Conservation (phyloP, 306 rosid genomes). For the Ziziphus jujuba region DNA sequence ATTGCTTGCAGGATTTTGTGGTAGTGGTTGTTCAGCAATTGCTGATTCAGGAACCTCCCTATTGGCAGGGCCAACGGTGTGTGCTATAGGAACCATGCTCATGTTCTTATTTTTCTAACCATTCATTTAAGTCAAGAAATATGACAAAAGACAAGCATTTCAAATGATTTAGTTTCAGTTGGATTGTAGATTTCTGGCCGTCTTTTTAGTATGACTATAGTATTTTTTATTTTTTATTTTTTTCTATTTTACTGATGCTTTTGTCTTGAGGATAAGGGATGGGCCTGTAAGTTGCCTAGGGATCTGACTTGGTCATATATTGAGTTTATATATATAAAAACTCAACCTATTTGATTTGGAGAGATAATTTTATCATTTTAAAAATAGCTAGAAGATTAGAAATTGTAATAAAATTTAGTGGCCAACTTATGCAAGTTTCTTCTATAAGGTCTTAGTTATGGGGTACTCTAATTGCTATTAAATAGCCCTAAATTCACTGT, state of each 20-base stretch:
- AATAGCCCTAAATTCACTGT: neutral
- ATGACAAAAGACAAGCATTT: neutral
- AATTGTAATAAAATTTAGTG: no score
- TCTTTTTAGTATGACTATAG: neutral
- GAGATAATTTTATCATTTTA: no score
- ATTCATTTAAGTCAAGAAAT: neutral
- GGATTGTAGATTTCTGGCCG: neutral
- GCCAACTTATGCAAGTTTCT: neutral
- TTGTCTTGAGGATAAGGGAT: neutral
- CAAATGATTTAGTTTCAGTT: neutral
- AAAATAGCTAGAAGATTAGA: no score
- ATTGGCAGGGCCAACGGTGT: conserved; percentile 68
- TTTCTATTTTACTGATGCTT: neutral
- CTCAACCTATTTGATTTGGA: neutral
- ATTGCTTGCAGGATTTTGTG: conserved; percentile 57
- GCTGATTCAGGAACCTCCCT: conserved; percentile 84
- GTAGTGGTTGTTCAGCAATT: conserved; percentile 69
- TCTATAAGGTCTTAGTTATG: neutral
- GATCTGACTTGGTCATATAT: neutral
- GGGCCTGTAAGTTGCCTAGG: neutral
- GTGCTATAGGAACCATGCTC: neutral
- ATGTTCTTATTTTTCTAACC: neutral
- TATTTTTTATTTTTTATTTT: neutral
- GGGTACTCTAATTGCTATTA: neutral
- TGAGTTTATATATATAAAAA: neutral